Evolutionary conservation across 768 basidiomycete genomes (phyloP).

Genomic region (Pulveroboletus sp.): DNA sequence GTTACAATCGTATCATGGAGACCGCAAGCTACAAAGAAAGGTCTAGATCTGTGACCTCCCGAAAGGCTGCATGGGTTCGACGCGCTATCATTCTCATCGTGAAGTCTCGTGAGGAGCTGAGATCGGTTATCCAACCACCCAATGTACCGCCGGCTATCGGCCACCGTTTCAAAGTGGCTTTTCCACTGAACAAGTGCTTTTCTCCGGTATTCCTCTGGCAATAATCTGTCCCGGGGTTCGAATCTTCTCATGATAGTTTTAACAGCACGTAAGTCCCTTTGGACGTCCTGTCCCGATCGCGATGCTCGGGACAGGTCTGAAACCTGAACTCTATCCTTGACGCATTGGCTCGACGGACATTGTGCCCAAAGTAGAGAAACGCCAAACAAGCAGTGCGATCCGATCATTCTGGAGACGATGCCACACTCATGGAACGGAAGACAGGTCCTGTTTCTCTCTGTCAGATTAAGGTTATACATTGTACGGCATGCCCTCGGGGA

Average conservation of each 20-base stretch:
- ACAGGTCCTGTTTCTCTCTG: constrained; percentile 10
- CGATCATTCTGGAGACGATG: constrained; percentile 16
- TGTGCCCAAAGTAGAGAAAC: background rate
- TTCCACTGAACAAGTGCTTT: too few species aligned
- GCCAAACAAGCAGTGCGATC: background rate
- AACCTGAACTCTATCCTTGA: background rate
- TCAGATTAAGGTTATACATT: constrained; percentile 16
- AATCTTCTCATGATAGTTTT: background rate
- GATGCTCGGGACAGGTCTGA: too few species aligned
- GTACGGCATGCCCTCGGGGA: constrained; percentile 22
- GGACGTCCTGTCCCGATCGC: too few species aligned
- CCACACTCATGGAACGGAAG: constrained; percentile 2
- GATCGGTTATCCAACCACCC: background rate
- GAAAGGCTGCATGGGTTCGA: background rate
- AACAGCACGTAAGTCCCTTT: too few species aligned
- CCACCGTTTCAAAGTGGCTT: background rate
- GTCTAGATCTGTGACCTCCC: background rate
- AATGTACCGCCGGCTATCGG: background rate
- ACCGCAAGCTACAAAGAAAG: background rate
- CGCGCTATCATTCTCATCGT: background rate
- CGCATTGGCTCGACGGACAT: background rate
- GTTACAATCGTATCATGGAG: background rate
- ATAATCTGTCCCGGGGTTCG: background rate
- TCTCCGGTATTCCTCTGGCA: too few species aligned
- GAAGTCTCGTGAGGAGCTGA: background rate